Percentiles rank a stretch among this genome's conserved stretches.
Conservation (phyloP, 805 yeast genomes). For the Metschnikowia bowlesiae region DNA sequence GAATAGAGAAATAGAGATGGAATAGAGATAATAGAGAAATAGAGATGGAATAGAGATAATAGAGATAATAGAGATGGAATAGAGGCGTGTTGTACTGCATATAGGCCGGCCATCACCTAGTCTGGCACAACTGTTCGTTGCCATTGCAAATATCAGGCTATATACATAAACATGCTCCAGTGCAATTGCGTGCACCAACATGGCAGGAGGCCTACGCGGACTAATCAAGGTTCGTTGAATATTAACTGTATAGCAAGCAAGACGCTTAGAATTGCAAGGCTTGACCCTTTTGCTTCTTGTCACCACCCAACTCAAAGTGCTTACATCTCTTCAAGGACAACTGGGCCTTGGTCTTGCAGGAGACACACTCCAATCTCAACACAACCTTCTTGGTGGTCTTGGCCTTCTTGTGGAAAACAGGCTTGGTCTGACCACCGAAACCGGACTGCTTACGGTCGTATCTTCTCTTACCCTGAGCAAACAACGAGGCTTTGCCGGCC, state of each 20-base stretch:
- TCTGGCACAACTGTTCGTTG: too few species aligned
- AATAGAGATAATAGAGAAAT: too few species aligned
- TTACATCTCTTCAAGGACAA: conserved; percentile 98
- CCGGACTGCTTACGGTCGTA: conserved; percentile 99
- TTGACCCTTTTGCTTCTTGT: conserved; percentile 99
- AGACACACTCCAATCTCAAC: conserved; percentile 97
- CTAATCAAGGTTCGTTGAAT: conserved; percentile 2
- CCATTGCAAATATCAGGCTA: too few species aligned
- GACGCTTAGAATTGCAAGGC: conserved; percentile 88
- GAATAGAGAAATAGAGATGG: neutral
- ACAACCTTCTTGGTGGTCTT: conserved; percentile 99
- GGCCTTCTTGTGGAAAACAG: conserved; percentile 99
- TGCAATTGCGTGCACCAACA: neutral
- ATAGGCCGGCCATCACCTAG: too few species aligned
- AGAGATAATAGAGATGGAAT: too few species aligned
- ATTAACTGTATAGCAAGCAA: neutral
- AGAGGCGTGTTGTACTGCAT: neutral
- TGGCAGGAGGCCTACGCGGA: neutral
- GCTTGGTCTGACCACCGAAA: conserved; percentile 99
- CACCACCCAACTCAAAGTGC: conserved; percentile 99
- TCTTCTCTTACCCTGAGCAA: conserved; percentile 99
- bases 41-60: neutral
- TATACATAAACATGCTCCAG: too few species aligned
- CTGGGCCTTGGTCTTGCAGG: conserved; percentile 98
- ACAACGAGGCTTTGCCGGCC: conserved; percentile 99